Conservation (phyloP, 306 rosid genomes). For the Medicago arabica region DNA sequence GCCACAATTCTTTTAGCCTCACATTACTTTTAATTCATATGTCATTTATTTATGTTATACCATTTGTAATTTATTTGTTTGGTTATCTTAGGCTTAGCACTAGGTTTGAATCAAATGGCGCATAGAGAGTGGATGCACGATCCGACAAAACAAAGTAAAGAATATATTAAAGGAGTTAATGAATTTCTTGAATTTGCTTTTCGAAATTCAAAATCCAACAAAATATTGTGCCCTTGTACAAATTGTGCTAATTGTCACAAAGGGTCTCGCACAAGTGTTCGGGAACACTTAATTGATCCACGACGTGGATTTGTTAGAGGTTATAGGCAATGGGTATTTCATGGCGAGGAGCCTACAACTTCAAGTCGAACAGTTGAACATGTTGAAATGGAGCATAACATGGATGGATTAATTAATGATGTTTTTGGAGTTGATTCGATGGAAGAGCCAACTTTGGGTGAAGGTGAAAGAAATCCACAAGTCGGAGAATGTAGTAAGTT, state of each 20-base stretch:
- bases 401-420: not conserved
- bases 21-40: too few species aligned
- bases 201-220: not conserved
- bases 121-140: too few species aligned
- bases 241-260: not conserved
- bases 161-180: too few species aligned
- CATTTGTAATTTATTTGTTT: too few species aligned
- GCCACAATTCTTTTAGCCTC: too few species aligned
- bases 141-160: too few species aligned
- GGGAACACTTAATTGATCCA: not conserved
- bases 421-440: not conserved
- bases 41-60: too few species aligned
- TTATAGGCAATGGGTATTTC: not conserved
- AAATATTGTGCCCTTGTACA: not conserved
- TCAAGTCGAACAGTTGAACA: not conserved
- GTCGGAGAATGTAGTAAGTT: too few species aligned
- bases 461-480: too few species aligned
- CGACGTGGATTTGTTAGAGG: not conserved
- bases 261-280: not conserved
- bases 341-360: not conserved
- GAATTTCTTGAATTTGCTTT: not conserved
- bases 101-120: too few species aligned
- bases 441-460: too few species aligned
- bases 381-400: not conserved
- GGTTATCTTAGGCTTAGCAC: too few species aligned